Evolutionary conservation across 164 flowering plant species (phyloP).

Genomic region (grape (Vitis vinifera)): DNA sequence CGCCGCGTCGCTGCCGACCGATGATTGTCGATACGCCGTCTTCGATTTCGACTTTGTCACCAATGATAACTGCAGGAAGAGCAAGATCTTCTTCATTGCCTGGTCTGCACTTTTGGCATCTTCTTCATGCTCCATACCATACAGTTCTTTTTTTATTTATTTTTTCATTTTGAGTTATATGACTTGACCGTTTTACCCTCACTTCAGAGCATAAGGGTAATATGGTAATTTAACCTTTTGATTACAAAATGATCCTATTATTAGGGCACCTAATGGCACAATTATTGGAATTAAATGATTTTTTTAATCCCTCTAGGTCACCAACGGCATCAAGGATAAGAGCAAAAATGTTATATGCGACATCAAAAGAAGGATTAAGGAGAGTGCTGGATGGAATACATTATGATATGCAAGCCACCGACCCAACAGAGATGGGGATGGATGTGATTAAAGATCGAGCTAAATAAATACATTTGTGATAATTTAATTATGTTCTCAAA

Average conservation of each 20-base stretch:
- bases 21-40: slow-evolving; percentile 94
- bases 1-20: slow-evolving; percentile 76
- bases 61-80: slow-evolving; percentile 86
- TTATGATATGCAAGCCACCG: slow-evolving; percentile 93
- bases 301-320: slow-evolving; percentile 43
- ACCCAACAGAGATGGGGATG: slow-evolving; percentile 91
- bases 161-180: too few relatives aligned
- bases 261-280: too few relatives aligned
- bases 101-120: slow-evolving; percentile 46
- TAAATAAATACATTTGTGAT: slow-evolving; percentile 29
- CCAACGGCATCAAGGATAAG: slow-evolving; percentile 88
- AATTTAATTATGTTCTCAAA: not conserved
- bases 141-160: too few relatives aligned
- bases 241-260: too few relatives aligned
- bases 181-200: too few relatives aligned
- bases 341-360: slow-evolving; percentile 87
- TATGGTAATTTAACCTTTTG: too few relatives aligned
- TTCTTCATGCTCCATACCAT: not conserved
- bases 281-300: not conserved
- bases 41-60: slow-evolving; percentile 94
- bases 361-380: slow-evolving; percentile 83
- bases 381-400: slow-evolving; percentile 82
- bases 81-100: slow-evolving; percentile 99
- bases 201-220: too few relatives aligned
- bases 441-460: slow-evolving; percentile 77